Evolutionary conservation across 352 stramenopile genomes (phyloP), one percentile per base, ranked within the genome.

Genomic region (Phytophthora sp.): DNA sequence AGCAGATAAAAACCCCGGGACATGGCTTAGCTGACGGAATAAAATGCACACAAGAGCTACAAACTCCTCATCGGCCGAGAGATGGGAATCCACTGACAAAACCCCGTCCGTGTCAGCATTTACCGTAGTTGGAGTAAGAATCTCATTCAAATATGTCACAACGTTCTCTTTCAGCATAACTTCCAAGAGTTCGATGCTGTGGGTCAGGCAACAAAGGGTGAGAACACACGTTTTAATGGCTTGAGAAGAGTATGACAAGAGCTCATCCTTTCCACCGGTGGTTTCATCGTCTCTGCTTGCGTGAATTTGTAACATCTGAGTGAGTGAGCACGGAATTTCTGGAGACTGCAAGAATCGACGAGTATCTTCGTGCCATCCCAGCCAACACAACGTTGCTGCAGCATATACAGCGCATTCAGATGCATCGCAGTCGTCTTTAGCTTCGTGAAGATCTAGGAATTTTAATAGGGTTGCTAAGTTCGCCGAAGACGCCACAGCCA

Each of bases 331-430:
- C 0, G 74, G 77, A 7, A 88, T 74, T 1, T 75, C 62, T 0
- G 69, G 54, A 8, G 60, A 38, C 13, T 87, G 60, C 0, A 89
- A 38, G 6, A 62, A 50, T 3, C 13, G 39, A 2, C 78, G 69
- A 2, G 81, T 86, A 8, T 64, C 46, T n/a, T 90, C 79, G 43
- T 94, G 69, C 82, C 84, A 94, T 7, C 69, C 71, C 11, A 94
- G 45, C 20, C 76, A 68, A 39, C 79, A 89, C 11, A 92, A 43
- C 5, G 80, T 76, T 0, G 81, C 74, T 7, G 79, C 67, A 5
- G 73, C 80, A 24, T 76, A 83, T 7, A 77, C 17, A 5, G 74
- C 64, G 32, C 69, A 85, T 12, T 72, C 63, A 0, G 53, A 62
- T 8, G 53, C 39, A 2, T 42, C 26, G 45, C 76, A 87, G 15